Base-by-base conservation (phyloP, 2,329 filamentous ascomycete species). In the Zasmidium angulare region DNA sequence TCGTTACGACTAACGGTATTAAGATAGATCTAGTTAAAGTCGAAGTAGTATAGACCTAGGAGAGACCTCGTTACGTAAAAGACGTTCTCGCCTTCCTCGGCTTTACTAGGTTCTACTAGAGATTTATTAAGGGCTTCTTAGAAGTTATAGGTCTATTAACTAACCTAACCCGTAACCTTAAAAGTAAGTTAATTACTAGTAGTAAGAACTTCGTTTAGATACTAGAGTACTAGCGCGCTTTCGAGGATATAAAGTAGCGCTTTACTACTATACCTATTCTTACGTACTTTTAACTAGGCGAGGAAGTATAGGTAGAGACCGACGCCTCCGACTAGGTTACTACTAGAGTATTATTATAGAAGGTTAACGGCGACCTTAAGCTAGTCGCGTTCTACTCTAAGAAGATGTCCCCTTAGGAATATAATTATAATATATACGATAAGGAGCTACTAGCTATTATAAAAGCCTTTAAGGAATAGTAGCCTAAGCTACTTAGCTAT, bases 361-460 rank as follows among this genome's bases (percentile, higher is more conserved):
- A 29, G 10, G 6, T 17, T 49, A 20, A 2, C 11, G 12, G 47
- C 10, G 9, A 2, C 2, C 17, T 29, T 14, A 12, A 21, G 12
- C 53, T 43, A 20, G 31, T 59, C 1, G 36, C 53, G 12, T 65
- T 55, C 50, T 55, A 54, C 17, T 63, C 47, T 20, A 59, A 52
- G 43, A 63, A 61, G 50, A 47, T 63, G n/a, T 56, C 11, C 11
- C 46, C 29, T 1, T 31, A 29, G 1, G 53, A 65, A 22, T 54
- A 46, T 19, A 63, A 58, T 40, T 65, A 65, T 26, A 29, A 62
- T 12, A 64, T 61, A n/a, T n/a, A n/a, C n/a, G n/a, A n/a, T n/a
- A n/a, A n/a, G n/a, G n/a, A n/a, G n/a, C n/a, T n/a, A n/a, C 20
- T 60, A 3, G 71, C 72, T 1, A 72, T 77, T 29, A 55, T 76